These are phyloP conservation scores for Oryza glumipatula DNA, from an alignment of 176 grass and related monocot species.

Conservation along the genomic window DNA sequence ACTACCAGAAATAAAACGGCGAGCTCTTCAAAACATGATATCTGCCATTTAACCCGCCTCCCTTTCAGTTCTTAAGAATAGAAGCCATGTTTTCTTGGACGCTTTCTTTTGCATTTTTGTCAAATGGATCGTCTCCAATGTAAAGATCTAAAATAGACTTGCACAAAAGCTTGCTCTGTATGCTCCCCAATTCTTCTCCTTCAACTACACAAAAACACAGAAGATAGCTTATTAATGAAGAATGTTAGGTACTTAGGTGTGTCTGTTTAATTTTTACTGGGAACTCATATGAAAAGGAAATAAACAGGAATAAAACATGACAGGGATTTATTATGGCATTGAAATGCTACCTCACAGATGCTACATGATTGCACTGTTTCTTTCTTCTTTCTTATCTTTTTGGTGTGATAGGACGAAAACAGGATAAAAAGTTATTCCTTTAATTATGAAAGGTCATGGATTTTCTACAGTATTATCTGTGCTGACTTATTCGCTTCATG, in stretches of 20 bases:
- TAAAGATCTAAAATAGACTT: constrained; percentile 91
- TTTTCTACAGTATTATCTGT: background rate
- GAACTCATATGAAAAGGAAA: background rate
- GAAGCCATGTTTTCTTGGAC: constrained; percentile 65
- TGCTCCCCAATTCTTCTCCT: constrained; percentile 66
- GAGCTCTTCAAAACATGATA: background rate
- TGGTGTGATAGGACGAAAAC: background rate
- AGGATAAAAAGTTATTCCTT: background rate
- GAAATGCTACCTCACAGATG: background rate
- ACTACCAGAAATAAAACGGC: background rate
- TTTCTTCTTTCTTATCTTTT: too few relatives aligned
- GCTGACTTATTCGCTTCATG: background rate
- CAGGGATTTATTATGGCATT: background rate
- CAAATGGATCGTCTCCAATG: constrained; percentile 85
- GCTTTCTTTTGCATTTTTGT: constrained; percentile 68
- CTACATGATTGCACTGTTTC: too few relatives aligned
- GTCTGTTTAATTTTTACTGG: background rate
- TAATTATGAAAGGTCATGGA: background rate
- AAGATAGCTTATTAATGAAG: constrained; percentile 15
- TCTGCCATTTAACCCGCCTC: background rate
- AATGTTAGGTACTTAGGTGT: background rate
- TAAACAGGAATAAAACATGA: background rate
- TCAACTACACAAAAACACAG: constrained; percentile 46
- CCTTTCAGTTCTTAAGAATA: constrained; percentile 45
- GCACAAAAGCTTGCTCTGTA: constrained; percentile 89